Conservation (phyloP, 208 protist species). For the Acanthamoeba sp. region DNA sequence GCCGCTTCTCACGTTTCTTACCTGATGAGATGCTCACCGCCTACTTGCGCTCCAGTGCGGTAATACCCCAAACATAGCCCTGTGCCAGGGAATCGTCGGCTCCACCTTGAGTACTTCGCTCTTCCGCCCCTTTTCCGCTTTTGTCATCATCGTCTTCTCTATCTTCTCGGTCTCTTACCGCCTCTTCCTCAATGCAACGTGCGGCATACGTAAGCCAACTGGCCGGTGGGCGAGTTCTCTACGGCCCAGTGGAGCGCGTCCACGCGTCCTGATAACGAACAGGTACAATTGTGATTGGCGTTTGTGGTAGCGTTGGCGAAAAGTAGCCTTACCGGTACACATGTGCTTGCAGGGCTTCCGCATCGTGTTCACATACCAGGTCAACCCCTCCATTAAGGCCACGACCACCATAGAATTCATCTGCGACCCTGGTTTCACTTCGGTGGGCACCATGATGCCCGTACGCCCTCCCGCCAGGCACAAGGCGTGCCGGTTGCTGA, state of each 20-base stretch:
- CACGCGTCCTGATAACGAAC: not conserved
- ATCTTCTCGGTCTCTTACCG: not conserved
- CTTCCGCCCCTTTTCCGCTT: not conserved
- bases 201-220: not conserved
- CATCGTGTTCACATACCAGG: not conserved
- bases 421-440: not conserved
- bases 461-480: not conserved
- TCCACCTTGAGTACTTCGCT: not conserved
- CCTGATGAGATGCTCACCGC: too few relatives aligned
- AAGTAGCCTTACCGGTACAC: not conserved
- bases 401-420: slow-evolving; percentile 52
- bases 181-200: not conserved
- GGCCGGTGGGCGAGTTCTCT: not conserved
- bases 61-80: not conserved
- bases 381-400: not conserved
- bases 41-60: not conserved
- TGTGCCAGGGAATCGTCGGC: not conserved
- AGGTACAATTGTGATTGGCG: not conserved
- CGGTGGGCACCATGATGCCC: not conserved
- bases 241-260: not conserved
- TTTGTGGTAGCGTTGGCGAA: not conserved
- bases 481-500: not conserved
- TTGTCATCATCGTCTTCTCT: not conserved
- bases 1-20: too few relatives aligned
- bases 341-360: not conserved